Percentiles rank a stretch among this genome's conserved stretches.
phyloP scores from a whole-genome alignment of 805 yeast species.

The Metschnikowia continentalis region DNA sequence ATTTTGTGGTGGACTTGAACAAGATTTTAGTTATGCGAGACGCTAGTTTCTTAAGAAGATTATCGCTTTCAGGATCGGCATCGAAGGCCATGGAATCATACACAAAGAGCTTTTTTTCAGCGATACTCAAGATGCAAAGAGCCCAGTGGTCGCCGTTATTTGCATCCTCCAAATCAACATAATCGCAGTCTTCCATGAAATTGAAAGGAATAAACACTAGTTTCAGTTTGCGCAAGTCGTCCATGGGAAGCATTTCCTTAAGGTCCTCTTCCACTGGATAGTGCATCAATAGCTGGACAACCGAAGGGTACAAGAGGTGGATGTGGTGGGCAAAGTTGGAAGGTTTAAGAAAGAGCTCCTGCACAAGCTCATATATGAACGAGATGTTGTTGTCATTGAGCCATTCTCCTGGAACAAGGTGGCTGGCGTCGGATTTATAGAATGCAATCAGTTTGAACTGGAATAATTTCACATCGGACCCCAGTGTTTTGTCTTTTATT shows the following conservation, averaged over 20 bases:
- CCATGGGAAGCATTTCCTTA: constrained; percentile 30
- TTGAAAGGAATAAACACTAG: constrained; percentile 67
- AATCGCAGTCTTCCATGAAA: constrained; percentile 43
- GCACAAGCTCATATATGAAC: constrained; percentile 52
- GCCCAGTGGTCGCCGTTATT: constrained; percentile 82
- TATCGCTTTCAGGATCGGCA: constrained; percentile 28
- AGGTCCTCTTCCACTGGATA: constrained; percentile 37
- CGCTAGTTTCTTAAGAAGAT: constrained; percentile 24
- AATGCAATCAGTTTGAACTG: constrained; percentile 57
- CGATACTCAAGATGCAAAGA: constrained; percentile 47
- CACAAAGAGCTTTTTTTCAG: constrained; percentile 46
- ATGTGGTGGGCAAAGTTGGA: constrained; percentile 22
- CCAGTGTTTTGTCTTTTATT: constrained; percentile 7
- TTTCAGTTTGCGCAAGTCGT: constrained; percentile 30
- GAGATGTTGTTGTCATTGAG: constrained; percentile 66
- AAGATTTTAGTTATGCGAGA: constrained; percentile 20
- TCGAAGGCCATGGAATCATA: constrained; percentile 53
- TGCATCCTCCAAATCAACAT: constrained; percentile 45
- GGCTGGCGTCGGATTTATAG: constrained; percentile 54
- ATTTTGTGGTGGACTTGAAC: constrained; percentile 21
- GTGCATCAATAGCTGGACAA: constrained; percentile 58
- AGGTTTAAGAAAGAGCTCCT: constrained; percentile 20
- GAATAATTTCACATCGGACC: constrained; percentile 29
- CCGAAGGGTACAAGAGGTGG: constrained; percentile 50
- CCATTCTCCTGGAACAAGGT: constrained; percentile 66